phyloP scores from a whole-genome alignment of 2,329 filamentous ascomycete species.

The Pseudogymnoascus sp. region DNA sequence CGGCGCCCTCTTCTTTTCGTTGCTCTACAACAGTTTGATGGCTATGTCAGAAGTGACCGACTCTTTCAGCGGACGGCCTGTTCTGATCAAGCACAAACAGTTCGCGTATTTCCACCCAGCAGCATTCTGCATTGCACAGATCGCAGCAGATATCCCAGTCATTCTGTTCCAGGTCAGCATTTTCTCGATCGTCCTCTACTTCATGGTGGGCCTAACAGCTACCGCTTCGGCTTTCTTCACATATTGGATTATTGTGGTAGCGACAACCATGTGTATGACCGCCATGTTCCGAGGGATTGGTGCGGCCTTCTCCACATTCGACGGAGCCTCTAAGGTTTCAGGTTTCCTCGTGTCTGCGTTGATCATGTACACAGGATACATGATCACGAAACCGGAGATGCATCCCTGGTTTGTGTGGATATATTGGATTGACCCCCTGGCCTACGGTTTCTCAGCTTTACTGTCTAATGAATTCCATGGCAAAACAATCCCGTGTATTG shows the following conservation, averaged over 20 bases:
- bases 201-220: slow-evolving; percentile 49
- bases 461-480: slow-evolving; percentile 63
- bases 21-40: slow-evolving; percentile 53
- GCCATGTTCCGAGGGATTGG: slow-evolving; percentile 48
- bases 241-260: slow-evolving; percentile 46
- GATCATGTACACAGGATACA: slow-evolving; percentile 55
- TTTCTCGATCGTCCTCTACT: slow-evolving; percentile 53
- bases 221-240: slow-evolving; percentile 51
- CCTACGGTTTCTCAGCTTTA: slow-evolving; percentile 61
- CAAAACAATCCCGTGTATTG: slow-evolving; percentile 44
- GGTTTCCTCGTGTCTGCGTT: slow-evolving; percentile 41
- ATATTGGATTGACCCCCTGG: slow-evolving; percentile 57
- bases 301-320: slow-evolving; percentile 47
- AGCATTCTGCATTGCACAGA: slow-evolving; percentile 49
- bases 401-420: slow-evolving; percentile 56
- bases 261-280: slow-evolving; percentile 48
- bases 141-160: slow-evolving; percentile 46
- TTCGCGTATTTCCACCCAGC: slow-evolving; percentile 51
- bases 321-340: slow-evolving; percentile 49
- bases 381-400: slow-evolving; percentile 54
- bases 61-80: slow-evolving; percentile 51
- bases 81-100: slow-evolving; percentile 48
- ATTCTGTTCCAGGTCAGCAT: slow-evolving; percentile 46
- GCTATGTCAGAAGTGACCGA: slow-evolving; percentile 59
- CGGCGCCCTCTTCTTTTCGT: slow-evolving; percentile 54